Base-by-base conservation (phyloP, 1,284 basidiomycete species). In the Heterobasidion annosum region DNA sequence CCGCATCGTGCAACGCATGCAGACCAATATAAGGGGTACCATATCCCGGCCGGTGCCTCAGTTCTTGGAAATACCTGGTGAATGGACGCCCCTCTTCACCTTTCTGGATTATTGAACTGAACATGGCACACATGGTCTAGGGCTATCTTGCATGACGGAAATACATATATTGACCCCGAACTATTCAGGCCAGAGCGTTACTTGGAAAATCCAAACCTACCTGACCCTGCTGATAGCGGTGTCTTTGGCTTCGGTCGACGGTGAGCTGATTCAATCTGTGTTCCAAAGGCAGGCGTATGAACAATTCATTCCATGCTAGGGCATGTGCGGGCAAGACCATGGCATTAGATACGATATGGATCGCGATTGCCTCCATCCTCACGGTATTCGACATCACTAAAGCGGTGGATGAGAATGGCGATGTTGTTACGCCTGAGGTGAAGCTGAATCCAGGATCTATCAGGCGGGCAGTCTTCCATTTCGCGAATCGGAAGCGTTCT, bases 251-350 rank as follows among this genome's bases (percentile, higher is more conserved):
- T 59, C 50, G 59, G 59, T 32, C 50, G 59, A 42, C 56, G 59
- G 59, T 61, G 13, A 8, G 55, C 51, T 12, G n/a, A 40, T 3
- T 8, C 37, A 40, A 12, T 18, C 12, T 50, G 45, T 25, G 52
- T 25, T 51, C 19, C 45, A 5, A 16, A 47, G 8, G 40, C 10
- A 37, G 6, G 15, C n/a, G 2, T 34, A 12, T 19, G 1, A 25
- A 18, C 32, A 9, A 6, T 19, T 25, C 2, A 12, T 37, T 10
- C 15, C 13, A 33, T n/a, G 15, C 2, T 46, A 77, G 73, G 34
- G 58, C 71, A 50, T 80, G 78, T 58, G 75, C 78, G 1, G 79
- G 78, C 5, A 62, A 68, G 51, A 70, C 70, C 65, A 65, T 79
- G 34, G 53, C 53, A 53, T 70, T 73, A 54, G 75, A 78, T 58